phyloP scores from a whole-genome alignment of 2,329 filamentous ascomycete genomes.

The Samsoniella hepiali region DNA sequence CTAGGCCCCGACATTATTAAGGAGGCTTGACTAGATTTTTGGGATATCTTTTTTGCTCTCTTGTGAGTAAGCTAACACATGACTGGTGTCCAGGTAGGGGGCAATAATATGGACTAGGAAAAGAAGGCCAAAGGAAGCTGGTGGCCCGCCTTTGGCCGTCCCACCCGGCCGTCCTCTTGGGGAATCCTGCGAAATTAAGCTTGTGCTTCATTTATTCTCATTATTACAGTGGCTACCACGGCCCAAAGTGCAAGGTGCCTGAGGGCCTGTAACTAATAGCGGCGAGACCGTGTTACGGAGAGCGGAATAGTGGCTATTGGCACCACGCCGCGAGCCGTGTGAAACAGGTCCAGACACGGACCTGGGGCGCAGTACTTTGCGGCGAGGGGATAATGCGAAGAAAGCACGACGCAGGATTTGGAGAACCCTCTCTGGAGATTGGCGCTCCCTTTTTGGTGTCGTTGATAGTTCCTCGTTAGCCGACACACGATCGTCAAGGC shows the following conservation, averaged over 20 bases:
- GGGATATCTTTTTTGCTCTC: neutral
- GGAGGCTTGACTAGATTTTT: constrained; percentile 5
- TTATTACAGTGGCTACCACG: neutral
- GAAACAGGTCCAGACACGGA: constrained; percentile 9
- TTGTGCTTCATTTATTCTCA: neutral
- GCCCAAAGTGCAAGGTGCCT: neutral
- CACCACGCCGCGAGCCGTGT: constrained; percentile 8
- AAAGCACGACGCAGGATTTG: neutral
- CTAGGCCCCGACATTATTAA: constrained; percentile 10
- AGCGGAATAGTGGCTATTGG: neutral
- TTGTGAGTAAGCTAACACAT: neutral
- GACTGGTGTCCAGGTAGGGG: neutral
- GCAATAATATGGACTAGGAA: neutral
- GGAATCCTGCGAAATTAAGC: constrained; percentile 11
- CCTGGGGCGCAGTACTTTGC: neutral
- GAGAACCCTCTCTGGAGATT: neutral
- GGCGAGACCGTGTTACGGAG: constrained; percentile 5
- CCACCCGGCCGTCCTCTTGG: neutral
- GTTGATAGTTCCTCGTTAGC: neutral
- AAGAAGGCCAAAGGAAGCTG: constrained; percentile 11
- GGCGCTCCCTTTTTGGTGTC: neutral
- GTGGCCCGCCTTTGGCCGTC: neutral
- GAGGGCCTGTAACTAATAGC: neutral
- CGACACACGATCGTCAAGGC: neutral
- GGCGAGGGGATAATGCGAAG: neutral